Evolutionary conservation across 805 yeast species (phyloP), one percentile per base, ranked within the genome.

Genomic region (Wickerhamiella spandovensis): DNA sequence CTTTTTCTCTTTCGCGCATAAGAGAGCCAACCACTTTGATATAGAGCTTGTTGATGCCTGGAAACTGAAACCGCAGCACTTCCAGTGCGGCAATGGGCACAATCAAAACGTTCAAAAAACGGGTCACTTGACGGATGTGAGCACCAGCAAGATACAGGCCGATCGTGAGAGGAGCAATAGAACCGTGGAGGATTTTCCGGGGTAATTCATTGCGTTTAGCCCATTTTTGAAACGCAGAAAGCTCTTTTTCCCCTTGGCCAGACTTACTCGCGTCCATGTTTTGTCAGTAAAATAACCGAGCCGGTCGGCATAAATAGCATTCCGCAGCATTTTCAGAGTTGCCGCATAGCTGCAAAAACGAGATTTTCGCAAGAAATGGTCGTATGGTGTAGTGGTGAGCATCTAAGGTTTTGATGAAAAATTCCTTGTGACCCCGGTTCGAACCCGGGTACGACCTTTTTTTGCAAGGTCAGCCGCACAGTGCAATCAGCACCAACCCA

Each of bases 131-230:
- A 5, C 65, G 62, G 18, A 75, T 75, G 53, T 76, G 73, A 10
- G 73, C 68, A 9, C 89, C 88, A 42, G 66, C 61, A 0, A 83
- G 73, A 64, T 88, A 90, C 32, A 86, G 67, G 58, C 75, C 82
- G 39, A 92, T 66, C 1, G 97, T 81, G 43, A 89, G 58, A 55
- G 88, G 75, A 0, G 97, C 98, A 46, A 89, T 87, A 1, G 92
- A 82, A 8, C 90, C 84, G 64, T 92, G 98, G 53, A 92, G 78
- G 2, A 76, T 68, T 65, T 92, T 92, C 60, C 98, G 76, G 4
- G 95, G 94, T 17, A 92, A 70, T 66, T 92, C 98, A 62, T 92
- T 88, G 60, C 83, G 83, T 37, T 81, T 76, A 47, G 82, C 67
- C 39, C 39, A 35, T 17, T 15, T 7, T n/a, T 20, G 22, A 12